Base-by-base conservation (phyloP, 306 rosid genomes). In the Sicyos baderoa region DNA sequence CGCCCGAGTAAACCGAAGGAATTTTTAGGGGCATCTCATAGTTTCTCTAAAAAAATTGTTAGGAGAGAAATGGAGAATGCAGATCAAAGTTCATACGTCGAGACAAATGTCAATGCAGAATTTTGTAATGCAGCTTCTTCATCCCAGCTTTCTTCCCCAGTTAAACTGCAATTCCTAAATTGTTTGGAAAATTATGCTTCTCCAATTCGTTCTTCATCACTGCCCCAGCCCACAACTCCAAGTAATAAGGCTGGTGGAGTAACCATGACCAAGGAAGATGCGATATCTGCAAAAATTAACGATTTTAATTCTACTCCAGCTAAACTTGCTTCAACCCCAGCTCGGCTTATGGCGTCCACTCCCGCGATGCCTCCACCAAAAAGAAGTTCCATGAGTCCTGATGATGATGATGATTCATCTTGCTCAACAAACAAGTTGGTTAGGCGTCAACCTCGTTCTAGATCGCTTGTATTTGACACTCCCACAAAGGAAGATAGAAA, bases 391-490 rank as follows among this genome's bases (percentile, higher is more conserved):
- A 88, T 80, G 90, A 90, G 79, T 74, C 88, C 94, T 0, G 86
- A 82, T 12, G 81, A 81, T 40, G 35, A 29, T 25, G 29, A 3
- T 25, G 71, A 70, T 70, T 45, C 74, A 60, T 16, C 68, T 29
- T 40, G 67, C 76, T 75, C 82, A 15, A 71, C 76, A 0, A 82
- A 62, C 77, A 89, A 82, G 71, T 58, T 93, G 75, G 81, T 76
- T 62, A 77, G 87, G 80, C 87, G 82, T 2, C 84, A 87, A 48
- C 78, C 84, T 10, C 77, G 85, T 18, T 54, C 82, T 18, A 86
- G 88, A 72, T 84, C 91, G 8, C 82, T 92, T 80, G 85, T 79
- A 75, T 91, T 87, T 47, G 88, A 86, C 79, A 75, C 89, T 74
- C 96, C 88, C 3, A 78, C 83, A 72, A 91, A 87, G 81, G 82